These are phyloP conservation scores for Alopecurus myosuroides DNA, from an alignment of 176 grass and related monocot genomes.

Conservation along the genomic window DNA sequence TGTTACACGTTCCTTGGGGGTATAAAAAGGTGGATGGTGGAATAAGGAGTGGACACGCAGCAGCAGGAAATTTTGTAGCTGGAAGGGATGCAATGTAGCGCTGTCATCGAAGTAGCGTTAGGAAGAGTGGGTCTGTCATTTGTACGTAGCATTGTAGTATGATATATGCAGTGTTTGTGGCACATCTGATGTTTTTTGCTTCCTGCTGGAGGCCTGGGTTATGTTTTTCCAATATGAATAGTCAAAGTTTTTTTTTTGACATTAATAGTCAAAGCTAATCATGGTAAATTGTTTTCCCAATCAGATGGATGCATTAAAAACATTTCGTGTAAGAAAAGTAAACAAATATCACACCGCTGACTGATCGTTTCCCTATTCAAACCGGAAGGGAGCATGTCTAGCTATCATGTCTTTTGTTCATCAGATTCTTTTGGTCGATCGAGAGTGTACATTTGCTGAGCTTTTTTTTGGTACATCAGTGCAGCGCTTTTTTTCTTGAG, in stretches of 20 bases:
- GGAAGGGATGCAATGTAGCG: conserved; percentile 15
- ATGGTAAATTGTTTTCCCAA: neutral
- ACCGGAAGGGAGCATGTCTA: no score
- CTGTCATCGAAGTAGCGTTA: neutral
- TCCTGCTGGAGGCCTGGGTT: neutral
- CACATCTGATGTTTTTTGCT: neutral
- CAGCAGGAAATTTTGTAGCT: conserved; percentile 39
- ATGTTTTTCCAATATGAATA: neutral
- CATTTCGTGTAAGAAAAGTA: no score
- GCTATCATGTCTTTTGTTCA: no score
- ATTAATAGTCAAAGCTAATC: neutral
- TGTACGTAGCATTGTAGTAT: conserved; percentile 24
- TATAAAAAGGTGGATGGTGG: conserved; percentile 29
- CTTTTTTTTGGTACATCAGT: no score
- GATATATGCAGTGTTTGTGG: neutral
- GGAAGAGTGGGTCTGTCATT: neutral
- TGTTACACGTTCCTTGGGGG: conserved; percentile 22
- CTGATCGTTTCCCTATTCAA: no score
- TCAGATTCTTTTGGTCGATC: no score
- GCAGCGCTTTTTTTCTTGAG: no score
- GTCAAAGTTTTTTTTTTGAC: neutral
- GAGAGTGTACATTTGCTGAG: no score
- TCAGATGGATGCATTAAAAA: no score
- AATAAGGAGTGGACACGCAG: conserved; percentile 15
- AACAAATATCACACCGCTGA: no score